Conservation (phyloP, 2,329 filamentous ascomycete species). For the Beauveria brongniartii region DNA sequence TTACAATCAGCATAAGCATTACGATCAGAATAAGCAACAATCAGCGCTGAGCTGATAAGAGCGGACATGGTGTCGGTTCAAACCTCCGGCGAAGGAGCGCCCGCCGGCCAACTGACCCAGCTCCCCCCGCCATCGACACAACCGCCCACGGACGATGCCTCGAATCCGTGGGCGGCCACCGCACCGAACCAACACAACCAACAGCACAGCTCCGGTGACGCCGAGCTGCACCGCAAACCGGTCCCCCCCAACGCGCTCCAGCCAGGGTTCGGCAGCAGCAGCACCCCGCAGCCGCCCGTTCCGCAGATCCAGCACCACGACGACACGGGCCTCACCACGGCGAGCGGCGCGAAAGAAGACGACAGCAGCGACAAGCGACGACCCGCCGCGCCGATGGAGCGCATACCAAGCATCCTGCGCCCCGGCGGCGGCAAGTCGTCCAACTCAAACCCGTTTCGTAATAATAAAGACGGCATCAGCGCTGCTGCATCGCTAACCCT, state of each 20-base stretch:
- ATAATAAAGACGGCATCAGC: slow-evolving; percentile 31
- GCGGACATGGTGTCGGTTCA: slow-evolving; percentile 10
- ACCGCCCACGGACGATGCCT: neutral
- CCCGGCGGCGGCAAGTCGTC: slow-evolving; percentile 25
- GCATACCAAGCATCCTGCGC: slow-evolving; percentile 8
- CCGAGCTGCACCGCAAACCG: neutral
- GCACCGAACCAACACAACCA: neutral
- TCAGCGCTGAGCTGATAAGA: neutral
- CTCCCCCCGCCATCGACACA: slow-evolving; percentile 1
- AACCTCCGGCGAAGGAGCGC: neutral
- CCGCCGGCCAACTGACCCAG: neutral
- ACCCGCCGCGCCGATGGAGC: neutral
- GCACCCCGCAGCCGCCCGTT: neutral
- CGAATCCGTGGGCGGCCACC: neutral
- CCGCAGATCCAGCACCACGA: neutral
- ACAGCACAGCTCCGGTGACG: neutral
- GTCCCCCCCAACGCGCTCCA: neutral
- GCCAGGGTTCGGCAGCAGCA: neutral
- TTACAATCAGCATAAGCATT: neutral
- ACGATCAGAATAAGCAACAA: neutral
- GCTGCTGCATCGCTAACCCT: slow-evolving; percentile 20
- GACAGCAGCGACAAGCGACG: neutral
- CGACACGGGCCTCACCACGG: neutral
- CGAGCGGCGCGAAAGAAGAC: neutral
- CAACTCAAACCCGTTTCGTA: slow-evolving; percentile 47